These are phyloP conservation scores for Heimioporus retisporus DNA, from an alignment of 1,284 basidiomycete species.

Conservation along the genomic window DNA sequence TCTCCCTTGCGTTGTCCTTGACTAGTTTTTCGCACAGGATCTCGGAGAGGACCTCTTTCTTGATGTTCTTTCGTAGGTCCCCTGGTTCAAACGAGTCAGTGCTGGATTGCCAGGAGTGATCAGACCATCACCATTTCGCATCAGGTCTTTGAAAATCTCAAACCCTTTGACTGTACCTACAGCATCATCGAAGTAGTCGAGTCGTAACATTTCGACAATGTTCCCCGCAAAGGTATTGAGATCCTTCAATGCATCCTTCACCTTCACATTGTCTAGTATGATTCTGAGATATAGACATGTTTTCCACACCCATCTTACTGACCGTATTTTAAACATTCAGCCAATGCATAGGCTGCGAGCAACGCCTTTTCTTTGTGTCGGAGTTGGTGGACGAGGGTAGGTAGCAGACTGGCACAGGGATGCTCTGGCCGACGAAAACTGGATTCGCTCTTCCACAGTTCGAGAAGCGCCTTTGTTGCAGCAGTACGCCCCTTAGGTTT, in stretches of 20 bases:
- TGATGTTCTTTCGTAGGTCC: neutral
- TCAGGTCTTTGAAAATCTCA: neutral
- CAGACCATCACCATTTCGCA: neutral
- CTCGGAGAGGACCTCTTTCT: neutral
- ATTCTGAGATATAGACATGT: neutral
- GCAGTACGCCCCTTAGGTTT: constrained; percentile 25
- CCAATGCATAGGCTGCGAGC: no score
- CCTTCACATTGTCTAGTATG: neutral
- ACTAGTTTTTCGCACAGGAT: neutral
- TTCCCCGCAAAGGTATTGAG: neutral
- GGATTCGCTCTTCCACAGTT: constrained; percentile 21
- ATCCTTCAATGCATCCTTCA: no score
- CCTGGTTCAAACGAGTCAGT: neutral
- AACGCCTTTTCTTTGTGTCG: no score
- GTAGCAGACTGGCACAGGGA: no score
- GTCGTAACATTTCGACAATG: neutral
- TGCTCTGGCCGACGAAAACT: neutral
- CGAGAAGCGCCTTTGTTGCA: constrained; percentile 31
- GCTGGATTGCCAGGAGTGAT: no score
- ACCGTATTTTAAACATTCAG: neutral
- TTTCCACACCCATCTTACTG: neutral
- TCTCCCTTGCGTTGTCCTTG: neutral
- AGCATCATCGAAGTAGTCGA: neutral
- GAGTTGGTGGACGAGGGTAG: neutral
- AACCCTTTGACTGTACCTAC: neutral